Base-by-base conservation (phyloP, 139 green algal species). In the Chlorella sp. region DNA sequence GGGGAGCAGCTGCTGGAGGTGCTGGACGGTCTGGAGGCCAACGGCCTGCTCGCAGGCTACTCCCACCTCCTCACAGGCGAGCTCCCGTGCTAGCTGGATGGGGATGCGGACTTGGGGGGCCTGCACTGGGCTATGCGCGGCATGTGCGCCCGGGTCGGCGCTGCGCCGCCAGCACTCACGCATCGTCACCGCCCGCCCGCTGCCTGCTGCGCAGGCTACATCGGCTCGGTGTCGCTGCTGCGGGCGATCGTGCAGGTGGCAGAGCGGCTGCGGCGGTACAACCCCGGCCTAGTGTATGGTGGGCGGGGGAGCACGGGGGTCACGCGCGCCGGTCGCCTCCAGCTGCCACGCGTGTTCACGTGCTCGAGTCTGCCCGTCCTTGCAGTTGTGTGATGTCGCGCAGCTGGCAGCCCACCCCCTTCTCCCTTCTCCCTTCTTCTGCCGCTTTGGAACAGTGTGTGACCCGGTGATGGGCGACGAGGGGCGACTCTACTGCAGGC, bases 391-490 rank as follows among this genome's bases (percentile, higher is more conserved):
- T n/a, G n/a, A n/a, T n/a, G n/a, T n/a, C n/a, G n/a, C n/a, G n/a
- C n/a, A n/a, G n/a, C n/a, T n/a, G n/a, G n/a, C n/a, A n/a, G n/a
- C n/a, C n/a, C n/a, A n/a, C n/a, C n/a, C 14, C 5, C 19, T 21
- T 31, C 15, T 33, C 7, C 5, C 33, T 56, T 17, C 48, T 56
- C 8, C 48, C 48, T 29, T 73, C 17, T 19, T 8, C 11, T 31
- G 21, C 5, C 25, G 2, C 35, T 72, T n/a, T n/a, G n/a, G n/a
- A n/a, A 48, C 85, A 93, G 91, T 98, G 31, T 99, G 95, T 73
- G 95, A 99, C 76, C 95, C 95, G 1, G 95, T 99, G 5, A 80
- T 97, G 84, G 95, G 95, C 8, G 95, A 98, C 43, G 76, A 98
- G 51, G 95, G 92, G 7, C 76, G 77, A 15, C 70, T 98, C 55